Conservation (phyloP, 2,329 filamentous ascomycete genomes). For the Dothistroma septosporum region DNA sequence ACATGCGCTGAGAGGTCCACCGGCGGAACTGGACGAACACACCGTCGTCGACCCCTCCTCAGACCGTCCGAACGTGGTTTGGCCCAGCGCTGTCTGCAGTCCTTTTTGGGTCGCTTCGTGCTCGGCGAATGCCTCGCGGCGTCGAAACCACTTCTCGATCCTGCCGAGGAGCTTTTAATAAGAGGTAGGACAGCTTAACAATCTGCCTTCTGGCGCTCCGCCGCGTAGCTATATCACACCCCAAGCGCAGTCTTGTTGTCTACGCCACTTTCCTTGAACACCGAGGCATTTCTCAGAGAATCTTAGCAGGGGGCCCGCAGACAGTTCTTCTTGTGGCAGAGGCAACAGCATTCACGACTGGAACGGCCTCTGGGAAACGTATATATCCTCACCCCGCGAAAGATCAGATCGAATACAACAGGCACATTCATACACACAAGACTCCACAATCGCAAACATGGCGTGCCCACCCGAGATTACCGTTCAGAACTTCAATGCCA, state of each 20-base stretch:
- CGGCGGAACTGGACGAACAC: neutral
- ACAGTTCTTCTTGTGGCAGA: neutral
- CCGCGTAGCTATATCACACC: neutral
- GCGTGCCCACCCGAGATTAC: constrained; percentile 66
- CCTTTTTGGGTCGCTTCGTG: neutral
- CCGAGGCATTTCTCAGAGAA: constrained; percentile 2
- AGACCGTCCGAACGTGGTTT: neutral
- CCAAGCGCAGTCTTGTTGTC: neutral
- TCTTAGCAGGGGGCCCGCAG: neutral
- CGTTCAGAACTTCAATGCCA: constrained; percentile 63
- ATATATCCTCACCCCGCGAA: neutral
- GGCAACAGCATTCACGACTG: neutral
- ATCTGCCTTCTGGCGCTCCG: neutral
- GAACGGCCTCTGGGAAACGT: neutral
- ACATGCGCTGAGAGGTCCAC: neutral
- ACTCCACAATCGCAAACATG: constrained; percentile 49
- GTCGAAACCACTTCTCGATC: neutral
- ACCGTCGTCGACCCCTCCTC: neutral
- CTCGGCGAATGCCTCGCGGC: neutral
- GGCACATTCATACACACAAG: neutral
- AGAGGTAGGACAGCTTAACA: neutral
- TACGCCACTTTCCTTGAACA: neutral
- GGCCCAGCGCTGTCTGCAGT: neutral
- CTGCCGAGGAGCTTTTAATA: neutral
- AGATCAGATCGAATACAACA: neutral